These are phyloP conservation scores for Triangularia setosa DNA, from an alignment of 2,329 filamentous ascomycete species.

Conservation along the genomic window DNA sequence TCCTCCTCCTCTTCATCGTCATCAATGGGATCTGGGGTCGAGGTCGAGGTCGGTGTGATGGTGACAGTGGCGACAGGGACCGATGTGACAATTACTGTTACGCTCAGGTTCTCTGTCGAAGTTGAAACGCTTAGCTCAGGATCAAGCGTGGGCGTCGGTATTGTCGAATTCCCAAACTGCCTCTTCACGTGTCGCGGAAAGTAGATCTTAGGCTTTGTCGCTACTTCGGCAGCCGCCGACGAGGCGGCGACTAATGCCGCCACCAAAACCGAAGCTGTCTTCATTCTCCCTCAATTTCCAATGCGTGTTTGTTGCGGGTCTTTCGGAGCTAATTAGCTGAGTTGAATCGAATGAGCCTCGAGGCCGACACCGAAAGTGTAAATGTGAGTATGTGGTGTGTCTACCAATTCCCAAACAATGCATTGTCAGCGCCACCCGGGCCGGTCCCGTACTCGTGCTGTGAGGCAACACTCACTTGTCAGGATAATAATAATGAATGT, in stretches of 20 bases:
- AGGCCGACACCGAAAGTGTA: neutral
- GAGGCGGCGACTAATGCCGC: constrained; percentile 48
- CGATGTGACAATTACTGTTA: neutral
- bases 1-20: neutral
- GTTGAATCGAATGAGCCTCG: constrained; percentile 1
- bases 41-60: neutral
- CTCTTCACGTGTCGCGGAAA: constrained; percentile 56
- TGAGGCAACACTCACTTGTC: constrained; percentile 41
- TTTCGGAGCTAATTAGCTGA: constrained; percentile 6
- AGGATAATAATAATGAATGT: constrained; percentile 53
- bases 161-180: constrained; percentile 41
- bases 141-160: constrained; percentile 24
- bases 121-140: constrained; percentile 4
- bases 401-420: constrained; percentile 11
- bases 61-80: neutral
- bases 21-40: neutral
- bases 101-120: neutral
- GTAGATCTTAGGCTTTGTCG: constrained; percentile 50
- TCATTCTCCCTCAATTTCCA: constrained; percentile 40
- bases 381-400: constrained; percentile 13
- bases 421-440: constrained; percentile 23
- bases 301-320: constrained; percentile 17
- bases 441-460: constrained; percentile 6
- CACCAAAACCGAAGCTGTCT: constrained; percentile 45
- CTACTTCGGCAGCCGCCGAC: constrained; percentile 41